Percentiles rank a stretch among this genome's conserved stretches.
phyloP scores from a whole-genome alignment of 2,329 filamentous ascomycete species.

The Neonectria punicea region DNA sequence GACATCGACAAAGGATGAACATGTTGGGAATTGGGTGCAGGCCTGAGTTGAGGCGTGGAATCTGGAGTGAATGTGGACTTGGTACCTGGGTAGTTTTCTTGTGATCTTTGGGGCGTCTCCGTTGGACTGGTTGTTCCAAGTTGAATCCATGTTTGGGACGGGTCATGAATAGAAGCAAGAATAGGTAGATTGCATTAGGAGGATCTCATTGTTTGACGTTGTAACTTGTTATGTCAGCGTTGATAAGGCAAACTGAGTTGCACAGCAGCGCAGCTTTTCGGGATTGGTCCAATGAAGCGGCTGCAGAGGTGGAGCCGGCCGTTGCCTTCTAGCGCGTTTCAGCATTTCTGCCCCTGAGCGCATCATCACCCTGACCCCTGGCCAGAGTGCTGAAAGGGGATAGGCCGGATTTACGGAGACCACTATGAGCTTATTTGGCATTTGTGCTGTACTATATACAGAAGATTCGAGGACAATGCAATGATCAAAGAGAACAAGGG shows the following conservation, averaged over 20 bases:
- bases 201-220: background rate
- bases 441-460: background rate
- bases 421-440: constrained; percentile 17
- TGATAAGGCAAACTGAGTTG: background rate
- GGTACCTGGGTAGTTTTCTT: background rate
- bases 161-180: background rate
- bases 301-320: constrained; percentile 1
- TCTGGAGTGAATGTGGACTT: background rate
- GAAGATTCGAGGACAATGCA: background rate
- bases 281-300: constrained; percentile 9
- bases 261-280: background rate
- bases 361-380: constrained; percentile 3
- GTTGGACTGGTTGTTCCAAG: background rate
- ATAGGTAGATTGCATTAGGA: background rate
- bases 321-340: constrained; percentile 18
- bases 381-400: background rate
- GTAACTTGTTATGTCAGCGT: background rate
- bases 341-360: constrained; percentile 19
- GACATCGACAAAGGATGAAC: background rate
- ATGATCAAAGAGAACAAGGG: background rate
- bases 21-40: background rate
- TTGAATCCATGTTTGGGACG: background rate
- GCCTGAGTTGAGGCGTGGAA: background rate
- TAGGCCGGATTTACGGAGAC: background rate
- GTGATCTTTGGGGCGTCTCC: background rate